Base-by-base conservation (phyloP, 306 rosid species). In the Glycyrrhiza uralensis region DNA sequence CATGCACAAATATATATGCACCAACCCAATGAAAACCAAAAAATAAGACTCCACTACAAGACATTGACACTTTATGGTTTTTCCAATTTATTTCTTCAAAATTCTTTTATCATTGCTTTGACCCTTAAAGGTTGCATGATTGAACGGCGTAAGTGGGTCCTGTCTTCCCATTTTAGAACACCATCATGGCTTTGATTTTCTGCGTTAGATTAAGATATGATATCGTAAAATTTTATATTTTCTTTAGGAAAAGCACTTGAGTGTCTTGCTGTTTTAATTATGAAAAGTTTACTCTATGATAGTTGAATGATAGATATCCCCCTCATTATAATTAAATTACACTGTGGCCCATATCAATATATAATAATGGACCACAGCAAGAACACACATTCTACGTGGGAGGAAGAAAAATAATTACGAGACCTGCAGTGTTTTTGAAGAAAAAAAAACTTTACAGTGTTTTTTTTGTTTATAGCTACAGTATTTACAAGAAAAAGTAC, bases 71-170 rank as follows among this genome's bases (percentile, higher is more conserved):
- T 76, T 82, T 84, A 23, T 32, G 62, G 38, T 79, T 80, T 79
- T 80, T 63, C 29, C 55, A 60, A 42, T 67, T 56, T 10, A 50
- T 33, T 75, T 59, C 3, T 75, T 42, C 63, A 45, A 79, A 35
- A 55, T 78, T 57, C 22, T 57, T n/a, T 54, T 47, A 84, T 79
- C 75, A 85, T 85, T 89, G 84, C 80, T 79, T 83, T 89, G 88
- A 89, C 90, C 90, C 84, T 50, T 79, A 88, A 87, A 81, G 70
- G 65, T 64, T 84, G 83, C 76, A 89, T 89, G 86, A 84, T 84
- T 82, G 78, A 86, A 84, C 89, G 96, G 97, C 87, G 85, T 67
- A 81, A 44, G 87, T 81, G 84, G 88, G 91, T 33, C 76, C 78
- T 82, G 83, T 80, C 91, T 75, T 78, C 87, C 65, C 45, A 78